Evolutionary conservation across 345 rosid genomes (phyloP), one percentile per base, ranked within the genome.

Genomic region (Brassica juncea): DNA sequence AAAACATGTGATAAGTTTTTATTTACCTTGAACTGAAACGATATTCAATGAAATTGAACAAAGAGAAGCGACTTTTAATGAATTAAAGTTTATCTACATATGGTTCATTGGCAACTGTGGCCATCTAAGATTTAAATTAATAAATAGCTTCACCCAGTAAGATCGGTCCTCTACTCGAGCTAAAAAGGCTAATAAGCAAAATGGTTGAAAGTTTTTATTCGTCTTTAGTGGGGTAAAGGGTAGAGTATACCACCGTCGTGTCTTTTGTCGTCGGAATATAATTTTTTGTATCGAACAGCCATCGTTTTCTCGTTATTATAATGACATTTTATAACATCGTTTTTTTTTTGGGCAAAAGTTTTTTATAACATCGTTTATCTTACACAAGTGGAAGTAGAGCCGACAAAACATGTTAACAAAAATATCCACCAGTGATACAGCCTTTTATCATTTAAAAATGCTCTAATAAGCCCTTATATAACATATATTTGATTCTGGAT

Each of bases 371-470:
- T 64, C 7, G 14, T 44, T 77, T 69, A 58, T 57, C 73, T 8
- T 28, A 32, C 64, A 79, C 34, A 31, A 37, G 12, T 47, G 60
- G 58, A 21, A 55, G 34, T 47, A 67, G 44, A 31, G 73, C 82
- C 78, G 82, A 79, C 82, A 79, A 79, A 73, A 60, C 74, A 79
- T 73, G 77, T 73, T 61, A 72, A 65, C 62, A 66, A 72, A 71
- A 31, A 67, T 59, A 63, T 67, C 63, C 74, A 66, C 27, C 70
- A 66, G 35, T 67, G 78, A 73, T 68, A 73, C 82, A 79, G 82
- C 82, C 57, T 59, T 73, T 67, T 44, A 47, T 73, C 78, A 67
- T 31, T 73, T 59, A 44, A 31, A 67, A 66, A 31, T 59, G 69
- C 28, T 73, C 57, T 79, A 66, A 31, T 19, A 44, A 67, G n/a